Conservation (phyloP, 139 green algal species). For the Chlamydomonas schloesseri region DNA sequence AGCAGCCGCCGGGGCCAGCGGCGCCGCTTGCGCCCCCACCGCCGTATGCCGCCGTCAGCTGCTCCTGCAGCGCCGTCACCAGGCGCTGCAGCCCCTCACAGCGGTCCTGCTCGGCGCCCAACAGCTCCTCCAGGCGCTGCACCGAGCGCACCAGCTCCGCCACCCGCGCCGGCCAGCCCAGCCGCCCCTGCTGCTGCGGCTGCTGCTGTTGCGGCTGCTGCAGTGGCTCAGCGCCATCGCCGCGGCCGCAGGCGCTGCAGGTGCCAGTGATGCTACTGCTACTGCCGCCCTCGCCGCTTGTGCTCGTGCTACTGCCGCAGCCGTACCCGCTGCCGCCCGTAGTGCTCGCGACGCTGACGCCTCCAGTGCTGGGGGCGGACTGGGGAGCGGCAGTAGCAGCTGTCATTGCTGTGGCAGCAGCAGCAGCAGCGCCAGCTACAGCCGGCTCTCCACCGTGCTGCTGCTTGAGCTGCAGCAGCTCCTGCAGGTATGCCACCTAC, state of each 20-base stretch:
- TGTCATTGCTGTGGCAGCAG: no score
- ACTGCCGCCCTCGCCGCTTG: no score
- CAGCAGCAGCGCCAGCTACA: no score
- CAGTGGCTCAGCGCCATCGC: no score
- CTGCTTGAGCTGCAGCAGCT: not conserved
- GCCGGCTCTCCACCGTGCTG: no score
- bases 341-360: not conserved
- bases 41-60: slow-evolving; percentile 11
- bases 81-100: not conserved
- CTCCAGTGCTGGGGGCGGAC: no score
- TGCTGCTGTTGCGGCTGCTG: not conserved
- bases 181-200: slow-evolving; percentile 8
- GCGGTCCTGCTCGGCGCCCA: slow-evolving; percentile 17
- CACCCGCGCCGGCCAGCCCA: slow-evolving; percentile 6
- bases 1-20: not conserved
- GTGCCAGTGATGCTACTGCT: not conserved
- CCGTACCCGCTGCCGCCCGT: no score
- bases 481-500: not conserved
- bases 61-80: slow-evolving; percentile 35
- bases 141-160: slow-evolving; percentile 8
- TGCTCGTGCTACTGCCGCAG: no score
- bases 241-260: not conserved
- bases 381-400: no score
- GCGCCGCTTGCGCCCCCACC: no score
- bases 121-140: slow-evolving; percentile 8